Evolutionary conservation across 768 basidiomycete genomes (phyloP).

Genomic region (Porpolomopsis calyptriformis): DNA sequence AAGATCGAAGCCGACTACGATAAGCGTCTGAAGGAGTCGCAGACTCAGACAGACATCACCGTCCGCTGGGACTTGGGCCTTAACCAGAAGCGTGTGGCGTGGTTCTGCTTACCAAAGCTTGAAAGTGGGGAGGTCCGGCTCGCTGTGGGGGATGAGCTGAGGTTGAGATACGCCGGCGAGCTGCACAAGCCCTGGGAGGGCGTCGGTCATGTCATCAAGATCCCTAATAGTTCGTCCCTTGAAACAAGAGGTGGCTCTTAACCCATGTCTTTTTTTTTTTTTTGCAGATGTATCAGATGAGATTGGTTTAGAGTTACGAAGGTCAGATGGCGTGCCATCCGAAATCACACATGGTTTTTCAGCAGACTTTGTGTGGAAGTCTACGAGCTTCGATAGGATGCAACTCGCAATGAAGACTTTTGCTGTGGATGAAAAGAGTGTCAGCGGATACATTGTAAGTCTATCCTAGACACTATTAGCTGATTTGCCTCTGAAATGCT

Average conservation of each 20-base stretch:
- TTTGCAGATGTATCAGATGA: slow-evolving; percentile 92
- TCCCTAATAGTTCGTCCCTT: slow-evolving; percentile 79
- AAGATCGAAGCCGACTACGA: slow-evolving; percentile 99
- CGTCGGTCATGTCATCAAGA: slow-evolving; percentile 96
- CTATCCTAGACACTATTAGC: slow-evolving; percentile 3
- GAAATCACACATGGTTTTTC: slow-evolving; percentile 93
- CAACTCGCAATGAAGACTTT: slow-evolving; percentile 99
- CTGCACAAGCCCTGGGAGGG: slow-evolving; percentile 94
- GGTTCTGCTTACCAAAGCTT: slow-evolving; percentile 92
- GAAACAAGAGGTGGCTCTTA: neutral
- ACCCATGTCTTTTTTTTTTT: neutral
- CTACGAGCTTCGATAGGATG: slow-evolving; percentile 99
- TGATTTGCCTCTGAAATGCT: slow-evolving; percentile 6
- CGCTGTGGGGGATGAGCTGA: slow-evolving; percentile 91
- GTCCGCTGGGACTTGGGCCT: slow-evolving; percentile 97
- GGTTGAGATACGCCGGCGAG: slow-evolving; percentile 82
- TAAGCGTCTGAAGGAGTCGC: slow-evolving; percentile 93
- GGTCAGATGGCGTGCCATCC: slow-evolving; percentile 85
- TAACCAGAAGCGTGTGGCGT: slow-evolving; percentile 98
- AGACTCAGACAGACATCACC: slow-evolving; percentile 94
- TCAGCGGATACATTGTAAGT: slow-evolving; percentile 93
- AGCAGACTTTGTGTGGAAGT: slow-evolving; percentile 99
- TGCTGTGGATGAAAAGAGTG: slow-evolving; percentile 98
- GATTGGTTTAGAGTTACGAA: slow-evolving; percentile 84
- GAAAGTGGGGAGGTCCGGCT: slow-evolving; percentile 97